phyloP scores from a whole-genome alignment of 2,329 filamentous ascomycete species.

The Leptodontidium sp. region DNA sequence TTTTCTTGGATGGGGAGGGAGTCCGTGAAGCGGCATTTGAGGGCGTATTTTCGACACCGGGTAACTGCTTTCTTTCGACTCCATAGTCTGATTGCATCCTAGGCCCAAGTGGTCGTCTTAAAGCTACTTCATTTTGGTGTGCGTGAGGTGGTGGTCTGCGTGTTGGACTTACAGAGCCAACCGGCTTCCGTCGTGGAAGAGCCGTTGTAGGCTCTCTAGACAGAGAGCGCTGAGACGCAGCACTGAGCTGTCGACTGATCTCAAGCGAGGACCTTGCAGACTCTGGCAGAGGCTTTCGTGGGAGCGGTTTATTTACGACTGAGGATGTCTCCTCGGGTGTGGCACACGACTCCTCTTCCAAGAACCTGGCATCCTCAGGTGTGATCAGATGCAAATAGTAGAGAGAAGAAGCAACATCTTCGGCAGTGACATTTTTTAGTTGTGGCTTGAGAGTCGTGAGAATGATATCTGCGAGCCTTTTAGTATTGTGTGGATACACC shows the following conservation, averaged over 20 bases:
- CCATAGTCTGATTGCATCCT: constrained; percentile 31
- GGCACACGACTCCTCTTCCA: constrained; percentile 39
- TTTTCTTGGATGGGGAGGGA: constrained; percentile 11
- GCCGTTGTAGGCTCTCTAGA: constrained; percentile 1
- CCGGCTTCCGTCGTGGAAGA: constrained; percentile 30
- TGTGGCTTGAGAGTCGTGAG: constrained; percentile 90
- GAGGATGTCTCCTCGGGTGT: constrained; percentile 25
- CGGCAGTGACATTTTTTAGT: constrained; percentile 84
- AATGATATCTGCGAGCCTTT: constrained; percentile 39
- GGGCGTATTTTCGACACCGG: constrained; percentile 33
- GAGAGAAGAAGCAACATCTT: constrained; percentile 85
- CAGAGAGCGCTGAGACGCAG: neutral
- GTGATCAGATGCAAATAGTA: constrained; percentile 89
- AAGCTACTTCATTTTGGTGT: neutral
- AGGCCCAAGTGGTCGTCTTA: constrained; percentile 35
- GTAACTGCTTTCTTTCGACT: constrained; percentile 32
- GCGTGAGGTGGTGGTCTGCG: constrained; percentile 6
- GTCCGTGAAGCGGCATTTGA: constrained; percentile 10
- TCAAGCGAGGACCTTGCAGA: constrained; percentile 40
- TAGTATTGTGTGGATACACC: constrained; percentile 22
- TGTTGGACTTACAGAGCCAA: constrained; percentile 23
- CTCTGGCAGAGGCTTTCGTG: constrained; percentile 45
- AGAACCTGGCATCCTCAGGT: constrained; percentile 60
- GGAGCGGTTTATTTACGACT: constrained; percentile 37
- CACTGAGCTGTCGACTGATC: constrained; percentile 16